Evolutionary conservation across 2,329 filamentous ascomycete genomes (phyloP).

Genomic region (Ceratocystis cacaofunesta): DNA sequence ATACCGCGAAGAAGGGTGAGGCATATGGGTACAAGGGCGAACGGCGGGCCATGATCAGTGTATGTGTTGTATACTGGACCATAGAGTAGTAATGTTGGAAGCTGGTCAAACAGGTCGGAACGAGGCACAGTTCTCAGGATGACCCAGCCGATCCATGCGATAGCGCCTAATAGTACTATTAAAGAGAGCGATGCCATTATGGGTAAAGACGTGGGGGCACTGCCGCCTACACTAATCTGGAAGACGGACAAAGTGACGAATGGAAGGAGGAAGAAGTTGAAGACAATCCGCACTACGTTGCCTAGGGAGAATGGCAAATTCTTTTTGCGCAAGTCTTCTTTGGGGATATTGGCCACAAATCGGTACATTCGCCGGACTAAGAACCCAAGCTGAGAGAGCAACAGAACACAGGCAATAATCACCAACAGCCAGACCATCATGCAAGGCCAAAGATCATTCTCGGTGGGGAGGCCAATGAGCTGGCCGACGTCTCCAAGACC

Average conservation of each 20-base stretch:
- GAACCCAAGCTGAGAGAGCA: constrained; percentile 65
- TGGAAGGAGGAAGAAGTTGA: constrained; percentile 84
- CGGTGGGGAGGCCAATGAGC: constrained; percentile 61
- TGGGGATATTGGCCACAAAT: constrained; percentile 51
- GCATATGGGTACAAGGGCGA: constrained; percentile 73
- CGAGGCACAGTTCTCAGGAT: constrained; percentile 70
- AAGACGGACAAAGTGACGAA: constrained; percentile 79
- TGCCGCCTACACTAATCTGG: constrained; percentile 62
- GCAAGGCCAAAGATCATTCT: constrained; percentile 77
- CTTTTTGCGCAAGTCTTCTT: constrained; percentile 81
- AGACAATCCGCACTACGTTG: constrained; percentile 69
- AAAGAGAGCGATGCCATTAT: constrained; percentile 63
- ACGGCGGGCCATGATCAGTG: constrained; percentile 80
- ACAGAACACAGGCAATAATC: constrained; percentile 52
- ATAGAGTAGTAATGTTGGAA: constrained; percentile 77
- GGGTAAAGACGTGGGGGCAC: constrained; percentile 56
- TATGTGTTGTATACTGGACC: constrained; percentile 96
- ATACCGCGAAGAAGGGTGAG: constrained; percentile 77
- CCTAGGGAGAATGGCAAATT: constrained; percentile 77
- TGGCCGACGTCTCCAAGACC: constrained; percentile 69
- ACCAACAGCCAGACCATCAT: constrained; percentile 84
- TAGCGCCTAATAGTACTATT: constrained; percentile 55
- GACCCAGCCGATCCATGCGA: constrained; percentile 63
- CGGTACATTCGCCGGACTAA: constrained; percentile 61
- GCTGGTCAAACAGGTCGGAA: constrained; percentile 80